Base-by-base conservation (phyloP, 2,329 filamentous ascomycete species). In the Aureobasidium mangrovei region DNA sequence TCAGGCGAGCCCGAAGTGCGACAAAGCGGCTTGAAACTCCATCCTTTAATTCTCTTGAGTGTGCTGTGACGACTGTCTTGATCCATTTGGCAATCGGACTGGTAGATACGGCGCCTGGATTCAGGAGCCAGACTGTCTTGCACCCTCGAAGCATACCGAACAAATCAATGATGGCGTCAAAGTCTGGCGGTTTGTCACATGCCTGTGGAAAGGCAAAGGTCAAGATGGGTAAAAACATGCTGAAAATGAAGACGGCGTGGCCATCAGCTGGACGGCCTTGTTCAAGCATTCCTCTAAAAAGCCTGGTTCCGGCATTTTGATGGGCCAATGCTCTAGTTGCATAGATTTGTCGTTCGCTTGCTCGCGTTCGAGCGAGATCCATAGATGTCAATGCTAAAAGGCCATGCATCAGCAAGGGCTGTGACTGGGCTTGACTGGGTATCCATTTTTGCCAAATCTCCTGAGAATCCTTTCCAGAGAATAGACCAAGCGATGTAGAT, bases 291-390 rank as follows among this genome's bases (percentile, higher is more conserved):
- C 51, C 53, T 49, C 63, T 60, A 27, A 65, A 66, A 8, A 61
- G 54, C 26, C 60, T 56, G 12, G 63, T 57, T 4, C 60, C 61
- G 18, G 56, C 44, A 29, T 63, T 60, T 41, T 66, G 64, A 53
- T 66, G 63, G 48, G 64, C 56, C 8, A 66, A 53, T 9, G 58
- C 63, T 33, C 62, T 54, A 2, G 61, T 61, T 4, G 61, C 61
- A 35, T 62, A 64, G 8, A 47, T 24, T 29, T 54, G 36, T 31
- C 53, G 29, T 6, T 48, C 43, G 18, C 48, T 44, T 5, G 26
- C 60, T 43, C 31, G 53, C 36, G 4, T 51, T 35, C 26, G 36
- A 12, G 53, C 42, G 29, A 54, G 43, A n/a, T 54, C 33, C 38
- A 48, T 46, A 4, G 53, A 46, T 10, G 53, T 35, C 38, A 54